These are phyloP conservation scores for Trichophyton schoenleinii DNA, from an alignment of 2,329 filamentous ascomycete species.

Conservation along the genomic window DNA sequence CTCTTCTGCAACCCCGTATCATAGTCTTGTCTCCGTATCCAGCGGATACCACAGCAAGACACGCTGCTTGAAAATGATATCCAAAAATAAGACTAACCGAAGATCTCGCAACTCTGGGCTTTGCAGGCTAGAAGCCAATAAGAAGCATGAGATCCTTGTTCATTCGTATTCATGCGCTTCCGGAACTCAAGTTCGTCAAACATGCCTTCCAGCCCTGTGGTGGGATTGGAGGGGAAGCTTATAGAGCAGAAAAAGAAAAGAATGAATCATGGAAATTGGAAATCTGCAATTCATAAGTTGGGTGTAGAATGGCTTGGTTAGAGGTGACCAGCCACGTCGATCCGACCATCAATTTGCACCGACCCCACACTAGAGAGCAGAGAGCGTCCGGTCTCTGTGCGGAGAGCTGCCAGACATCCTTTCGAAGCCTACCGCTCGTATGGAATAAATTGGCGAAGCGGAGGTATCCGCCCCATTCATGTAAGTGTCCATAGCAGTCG, in stretches of 20 bases:
- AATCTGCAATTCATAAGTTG: neutral
- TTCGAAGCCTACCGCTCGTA: neutral
- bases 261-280: neutral
- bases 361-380: neutral
- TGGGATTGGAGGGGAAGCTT: neutral
- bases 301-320: neutral
- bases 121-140: neutral
- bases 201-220: neutral
- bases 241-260: neutral
- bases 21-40: neutral
- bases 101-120: neutral
- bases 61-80: neutral
- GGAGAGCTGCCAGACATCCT: neutral
- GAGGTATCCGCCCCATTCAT: neutral
- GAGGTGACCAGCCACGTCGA: neutral
- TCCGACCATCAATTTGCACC: neutral
- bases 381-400: neutral
- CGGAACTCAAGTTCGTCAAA: neutral
- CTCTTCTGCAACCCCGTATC: neutral
- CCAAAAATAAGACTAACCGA: neutral
- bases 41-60: neutral
- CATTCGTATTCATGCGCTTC: neutral
- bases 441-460: neutral
- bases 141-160: neutral
- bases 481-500: neutral